Evolutionary conservation across 2,329 filamentous ascomycete species (phyloP), one percentile per base, ranked within the genome.

Genomic region (Coniochaeta sp.): DNA sequence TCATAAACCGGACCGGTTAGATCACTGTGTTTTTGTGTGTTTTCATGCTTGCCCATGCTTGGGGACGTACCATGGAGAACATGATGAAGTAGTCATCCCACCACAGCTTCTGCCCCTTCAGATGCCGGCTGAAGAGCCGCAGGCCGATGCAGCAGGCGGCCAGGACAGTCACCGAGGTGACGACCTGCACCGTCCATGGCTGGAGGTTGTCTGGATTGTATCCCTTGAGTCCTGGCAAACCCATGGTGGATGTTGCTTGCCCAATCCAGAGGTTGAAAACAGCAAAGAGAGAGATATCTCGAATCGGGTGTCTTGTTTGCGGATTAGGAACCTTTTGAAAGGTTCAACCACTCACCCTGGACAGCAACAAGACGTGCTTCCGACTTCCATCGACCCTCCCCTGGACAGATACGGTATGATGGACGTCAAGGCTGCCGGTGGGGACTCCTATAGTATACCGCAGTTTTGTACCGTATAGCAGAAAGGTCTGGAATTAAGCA

Each of bases 71-170:
- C 78, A 78, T 76, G 1, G 79, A 80, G 57, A 75, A 79, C 0
- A 80, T 60, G 59, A 81, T 77, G 66, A 79, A 71, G 65, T 73
- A 80, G 65, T 81, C 79, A 68, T 81, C 79, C 79, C 77, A 80
- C 79, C 79, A 81, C 5, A 80, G 65, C 61, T 67, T 66, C 59
- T 79, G 77, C 2, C 68, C 73, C 54, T 76, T 77, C 52, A 78
- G 66, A 56, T 71, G 71, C 12, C 78, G 75, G 59, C 75, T 75
- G 30, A 74, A 59, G 5, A 81, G 57, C 2, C 79, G 72, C 16
- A 80, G 66, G n/a, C 42, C 67, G 14, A 80, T 75, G 2, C 71
- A 67, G 1, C 71, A 40, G 19, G 75, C 62, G 1, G 77, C 74
- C 28, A 81, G 66, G 7, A 73, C 67, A 0, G 78, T 79, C 62